These are phyloP conservation scores for Golubevia sp. DNA, from an alignment of 1,284 basidiomycete species.

Conservation along the genomic window DNA sequence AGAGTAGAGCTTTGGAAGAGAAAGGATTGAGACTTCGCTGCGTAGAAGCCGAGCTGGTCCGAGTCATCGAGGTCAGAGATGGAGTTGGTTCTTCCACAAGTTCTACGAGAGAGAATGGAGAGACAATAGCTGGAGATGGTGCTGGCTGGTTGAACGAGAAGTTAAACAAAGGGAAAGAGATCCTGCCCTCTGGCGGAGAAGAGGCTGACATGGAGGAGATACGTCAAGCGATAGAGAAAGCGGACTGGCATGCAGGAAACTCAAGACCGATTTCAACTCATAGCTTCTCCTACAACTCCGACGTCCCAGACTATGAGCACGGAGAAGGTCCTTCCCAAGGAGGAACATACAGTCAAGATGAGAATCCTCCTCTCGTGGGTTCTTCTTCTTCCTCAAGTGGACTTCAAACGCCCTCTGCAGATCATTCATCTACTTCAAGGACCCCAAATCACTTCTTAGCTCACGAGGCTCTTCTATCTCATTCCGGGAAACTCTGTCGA, in stretches of 20 bases:
- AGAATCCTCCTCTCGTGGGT: too few species aligned
- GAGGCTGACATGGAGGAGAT: conserved; percentile 4
- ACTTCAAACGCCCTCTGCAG: neutral
- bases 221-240: neutral
- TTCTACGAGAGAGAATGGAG: neutral
- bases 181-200: neutral
- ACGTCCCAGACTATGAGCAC: neutral
- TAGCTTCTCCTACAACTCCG: neutral
- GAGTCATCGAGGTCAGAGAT: conserved; percentile 40
- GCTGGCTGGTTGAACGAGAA: neutral
- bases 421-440: neutral
- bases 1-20: conserved; percentile 24
- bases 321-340: too few species aligned
- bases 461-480: conserved; percentile 40
- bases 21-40: conserved; percentile 39
- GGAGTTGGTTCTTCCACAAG: neutral
- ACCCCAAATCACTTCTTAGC: neutral
- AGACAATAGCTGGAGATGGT: neutral
- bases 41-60: conserved; percentile 46
- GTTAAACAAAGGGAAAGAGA: neutral
- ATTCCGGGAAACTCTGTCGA: conserved; percentile 52
- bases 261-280: neutral
- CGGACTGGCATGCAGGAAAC: neutral
- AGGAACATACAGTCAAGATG: too few species aligned
- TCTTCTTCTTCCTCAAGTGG: neutral